Base-by-base conservation (phyloP, 495 filamentous ascomycete genomes). In the Penicilliopsis zonata region DNA sequence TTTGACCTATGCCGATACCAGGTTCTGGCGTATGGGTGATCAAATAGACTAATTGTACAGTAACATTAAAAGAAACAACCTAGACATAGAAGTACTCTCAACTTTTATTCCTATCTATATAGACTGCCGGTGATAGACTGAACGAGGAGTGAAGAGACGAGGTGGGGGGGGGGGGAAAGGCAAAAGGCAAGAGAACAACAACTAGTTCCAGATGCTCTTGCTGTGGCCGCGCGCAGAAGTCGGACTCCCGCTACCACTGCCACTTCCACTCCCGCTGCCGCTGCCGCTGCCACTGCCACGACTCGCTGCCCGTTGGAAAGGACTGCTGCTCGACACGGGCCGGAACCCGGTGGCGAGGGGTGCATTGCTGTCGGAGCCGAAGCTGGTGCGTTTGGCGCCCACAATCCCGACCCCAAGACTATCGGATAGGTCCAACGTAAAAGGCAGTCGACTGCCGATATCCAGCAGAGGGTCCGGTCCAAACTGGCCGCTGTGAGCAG, bases 221-320 rank as follows among this genome's bases (percentile, higher is more conserved):
- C 41, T 43, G 37, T 54, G 54, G 26, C 52, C 58, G 31, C 46
- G 51, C 3, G 47, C 43, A 36, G 61, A 63, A 36, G 50, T 52
- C 25, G 65, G 62, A 52, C 63, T 64, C 13, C 57, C 43, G 33
- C 50, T 59, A 31, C 50, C 55, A 22, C 39, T 37, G 18, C 38
- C 34, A 29, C 38, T 36, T 20, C 31, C 31, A 37, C 50, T 44
- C 25, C 59, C 57, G 41, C 63, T 65, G 18, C 53, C 56, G 42
- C 59, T 65, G 13, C 57, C 64, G 37, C 57, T 58, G 24, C 60
- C 64, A 43, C 64, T 69, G 25, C 50, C 53, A 33, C 57, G 58
- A 37, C 61, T 63, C 19, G 46, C 54, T 5, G 54, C 56, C 42
- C 59, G 53, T 28, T 57, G 57, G 41, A 58, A 69, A 21, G 49